Evolutionary conservation across 768 basidiomycete species (phyloP).

Genomic region (Mycena latifolia): DNA sequence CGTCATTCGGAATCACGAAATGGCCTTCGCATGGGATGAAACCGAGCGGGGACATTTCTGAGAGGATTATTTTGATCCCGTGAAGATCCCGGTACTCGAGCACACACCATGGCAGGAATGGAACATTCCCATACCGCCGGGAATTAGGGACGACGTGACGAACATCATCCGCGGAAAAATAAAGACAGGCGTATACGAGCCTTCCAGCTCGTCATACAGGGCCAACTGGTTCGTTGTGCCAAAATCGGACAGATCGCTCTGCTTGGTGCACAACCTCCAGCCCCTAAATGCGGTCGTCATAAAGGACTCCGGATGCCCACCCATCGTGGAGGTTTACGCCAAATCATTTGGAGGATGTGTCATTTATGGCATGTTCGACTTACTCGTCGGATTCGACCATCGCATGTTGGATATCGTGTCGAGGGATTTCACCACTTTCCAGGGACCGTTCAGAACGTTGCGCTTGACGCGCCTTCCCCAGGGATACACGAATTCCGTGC

Average conservation of each 20-base stretch:
- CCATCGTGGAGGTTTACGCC: not conserved
- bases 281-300: not conserved
- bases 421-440: slow-evolving; percentile 10
- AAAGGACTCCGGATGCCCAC: slow-evolving; percentile 1
- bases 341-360: not conserved
- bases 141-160: slow-evolving; percentile 18
- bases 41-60: slow-evolving; percentile 32
- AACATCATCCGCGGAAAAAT: not conserved
- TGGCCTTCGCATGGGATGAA: slow-evolving; percentile 35
- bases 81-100: slow-evolving; percentile 36
- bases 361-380: slow-evolving; percentile 8
- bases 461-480: not conserved
- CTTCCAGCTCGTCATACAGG: not conserved
- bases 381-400: slow-evolving; percentile 14
- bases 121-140: slow-evolving; percentile 27
- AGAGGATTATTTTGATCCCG: slow-evolving; percentile 36
- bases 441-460: not conserved
- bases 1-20: not conserved
- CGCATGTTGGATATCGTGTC: not conserved
- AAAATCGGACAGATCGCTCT: not conserved
- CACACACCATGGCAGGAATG: slow-evolving; percentile 39
- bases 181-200: not conserved
- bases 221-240: slow-evolving; percentile 9
- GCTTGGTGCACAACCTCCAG: not conserved
- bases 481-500: slow-evolving; percentile 13